Base-by-base conservation (phyloP, 306 rosid species). In the Quercus mongolica region DNA sequence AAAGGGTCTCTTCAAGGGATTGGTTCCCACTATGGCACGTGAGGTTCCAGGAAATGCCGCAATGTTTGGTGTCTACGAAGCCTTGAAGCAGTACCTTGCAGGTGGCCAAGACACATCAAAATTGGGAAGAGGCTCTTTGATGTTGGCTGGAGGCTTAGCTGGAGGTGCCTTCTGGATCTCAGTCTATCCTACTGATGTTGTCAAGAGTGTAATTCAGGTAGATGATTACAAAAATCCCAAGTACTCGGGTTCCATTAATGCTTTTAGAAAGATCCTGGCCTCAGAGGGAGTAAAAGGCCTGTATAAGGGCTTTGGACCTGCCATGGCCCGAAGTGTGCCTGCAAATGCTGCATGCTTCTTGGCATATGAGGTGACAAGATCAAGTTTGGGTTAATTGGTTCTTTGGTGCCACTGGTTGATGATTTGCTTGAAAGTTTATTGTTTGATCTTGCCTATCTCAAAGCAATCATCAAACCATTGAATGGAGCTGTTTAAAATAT, bases 291-390 rank as follows among this genome's bases (percentile, higher is more conserved):
- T 85, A 51, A 91, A 88, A 75, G 99, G 98, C 33, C 89, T 96
- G 5, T 93, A 96, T 79, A 96, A 85, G 67, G 99, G 99, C n/a
- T 96, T 96, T 71, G 97, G 97, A 73, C 99, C 98, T 4, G 98
- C 99, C 46, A 96, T 93, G 92, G 90, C 83, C 46, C 80, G 98
- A 76, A 96, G 98, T 83, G 79, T 96, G 73, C 98, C 98, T 1
- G 98, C 98, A 0, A 96, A 96, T 86, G 98, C 97, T 18, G 99
- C 99, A 23, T 93, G 99, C 72, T 96, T 96, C 91, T 90, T 93
- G 90, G 99, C 94, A 13, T 96, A 96, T 77, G 98, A 93, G 83
- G 83, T 96, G 79, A 88, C 99, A 51, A 89, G 87, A 84, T 93
- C 99, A 28, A 90, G 94, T 83, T 78, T 96, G 74, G 93, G 88